These are phyloP conservation scores for Trichoderma sp. DNA, from an alignment of 2,329 filamentous ascomycete species.

Conservation along the genomic window DNA sequence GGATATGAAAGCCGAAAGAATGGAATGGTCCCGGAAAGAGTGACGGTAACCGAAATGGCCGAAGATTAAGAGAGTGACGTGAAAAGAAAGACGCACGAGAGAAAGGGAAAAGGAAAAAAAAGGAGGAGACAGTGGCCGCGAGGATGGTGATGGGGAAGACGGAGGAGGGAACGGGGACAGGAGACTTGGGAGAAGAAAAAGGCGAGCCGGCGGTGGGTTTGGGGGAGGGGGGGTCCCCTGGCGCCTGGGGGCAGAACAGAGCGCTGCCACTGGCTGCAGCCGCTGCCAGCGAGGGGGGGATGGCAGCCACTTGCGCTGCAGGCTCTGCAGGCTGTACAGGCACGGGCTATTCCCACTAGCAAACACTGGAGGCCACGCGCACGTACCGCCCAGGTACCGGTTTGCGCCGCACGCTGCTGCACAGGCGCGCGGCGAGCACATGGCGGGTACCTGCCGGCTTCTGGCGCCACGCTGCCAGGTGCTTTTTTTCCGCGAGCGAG, in stretches of 20 bases:
- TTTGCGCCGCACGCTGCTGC: neutral
- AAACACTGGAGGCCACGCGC: neutral
- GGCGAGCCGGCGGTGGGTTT: slow-evolving; percentile 19
- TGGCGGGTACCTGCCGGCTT: neutral
- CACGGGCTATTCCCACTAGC: slow-evolving; percentile 7
- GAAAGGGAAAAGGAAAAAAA: slow-evolving; percentile 40
- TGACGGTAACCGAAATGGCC: slow-evolving; percentile 53
- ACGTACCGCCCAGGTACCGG: neutral
- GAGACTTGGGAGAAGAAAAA: slow-evolving; percentile 34
- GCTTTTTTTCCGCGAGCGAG: neutral
- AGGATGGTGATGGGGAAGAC: slow-evolving; percentile 42
- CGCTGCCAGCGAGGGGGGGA: slow-evolving; percentile 21
- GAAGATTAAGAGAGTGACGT: slow-evolving; percentile 57
- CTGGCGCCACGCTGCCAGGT: neutral
- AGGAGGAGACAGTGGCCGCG: slow-evolving; percentile 42
- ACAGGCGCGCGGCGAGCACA: neutral
- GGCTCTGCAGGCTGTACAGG: slow-evolving; percentile 7
- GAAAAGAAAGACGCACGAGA: slow-evolving; percentile 45
- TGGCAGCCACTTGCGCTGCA: slow-evolving; percentile 10
- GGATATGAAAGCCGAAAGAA: slow-evolving; percentile 44
- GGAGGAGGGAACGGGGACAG: slow-evolving; percentile 43
- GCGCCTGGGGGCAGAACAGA: slow-evolving; percentile 24
- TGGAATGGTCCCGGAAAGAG: slow-evolving; percentile 56
- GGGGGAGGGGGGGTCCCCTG: slow-evolving; percentile 20
- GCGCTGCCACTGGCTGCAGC: slow-evolving; percentile 25